Evolutionary conservation across 2,329 filamentous ascomycete species (phyloP).

Genomic region (Venturia effusa): DNA sequence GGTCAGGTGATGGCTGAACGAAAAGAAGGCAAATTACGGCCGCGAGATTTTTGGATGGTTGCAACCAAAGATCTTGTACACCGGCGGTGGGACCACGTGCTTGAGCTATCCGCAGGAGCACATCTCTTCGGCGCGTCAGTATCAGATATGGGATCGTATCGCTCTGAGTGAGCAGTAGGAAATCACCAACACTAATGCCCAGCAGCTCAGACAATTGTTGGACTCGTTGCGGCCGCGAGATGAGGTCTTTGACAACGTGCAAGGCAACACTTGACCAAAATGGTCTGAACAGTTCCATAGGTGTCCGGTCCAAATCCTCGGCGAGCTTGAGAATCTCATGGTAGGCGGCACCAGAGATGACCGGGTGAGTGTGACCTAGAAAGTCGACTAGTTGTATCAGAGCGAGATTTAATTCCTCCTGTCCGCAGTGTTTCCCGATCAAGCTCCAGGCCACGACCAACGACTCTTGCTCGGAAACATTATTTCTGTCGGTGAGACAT

Average conservation of each 20-base stretch:
- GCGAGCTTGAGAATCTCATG: slow-evolving; percentile 70
- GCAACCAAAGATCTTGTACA: slow-evolving; percentile 50
- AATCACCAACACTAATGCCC: slow-evolving; percentile 60
- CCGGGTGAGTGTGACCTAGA: slow-evolving; percentile 68
- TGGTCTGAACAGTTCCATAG: slow-evolving; percentile 63
- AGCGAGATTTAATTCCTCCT: slow-evolving; percentile 78
- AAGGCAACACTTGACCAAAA: slow-evolving; percentile 85
- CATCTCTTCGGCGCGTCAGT: slow-evolving; percentile 61
- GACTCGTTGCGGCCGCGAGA: slow-evolving; percentile 69
- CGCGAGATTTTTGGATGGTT: slow-evolving; percentile 45
- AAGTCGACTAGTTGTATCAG: slow-evolving; percentile 78
- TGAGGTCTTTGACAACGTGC: slow-evolving; percentile 70
- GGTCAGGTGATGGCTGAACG: slow-evolving; percentile 50
- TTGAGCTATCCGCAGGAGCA: slow-evolving; percentile 71
- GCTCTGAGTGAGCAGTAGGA: slow-evolving; percentile 65
- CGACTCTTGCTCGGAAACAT: slow-evolving; percentile 64
- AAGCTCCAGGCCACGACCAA: slow-evolving; percentile 80
- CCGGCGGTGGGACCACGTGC: slow-evolving; percentile 44
- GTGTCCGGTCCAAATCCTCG: slow-evolving; percentile 48
- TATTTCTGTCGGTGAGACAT: slow-evolving; percentile 57
- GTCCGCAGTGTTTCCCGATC: slow-evolving; percentile 59
- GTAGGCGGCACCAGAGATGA: slow-evolving; percentile 72
- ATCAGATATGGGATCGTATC: slow-evolving; percentile 83
- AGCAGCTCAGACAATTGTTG: slow-evolving; percentile 73
- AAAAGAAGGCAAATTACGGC: slow-evolving; percentile 49